These are phyloP conservation scores for Scheffersomyces spartinae DNA, from an alignment of 805 yeast genomes.

Conservation along the genomic window DNA sequence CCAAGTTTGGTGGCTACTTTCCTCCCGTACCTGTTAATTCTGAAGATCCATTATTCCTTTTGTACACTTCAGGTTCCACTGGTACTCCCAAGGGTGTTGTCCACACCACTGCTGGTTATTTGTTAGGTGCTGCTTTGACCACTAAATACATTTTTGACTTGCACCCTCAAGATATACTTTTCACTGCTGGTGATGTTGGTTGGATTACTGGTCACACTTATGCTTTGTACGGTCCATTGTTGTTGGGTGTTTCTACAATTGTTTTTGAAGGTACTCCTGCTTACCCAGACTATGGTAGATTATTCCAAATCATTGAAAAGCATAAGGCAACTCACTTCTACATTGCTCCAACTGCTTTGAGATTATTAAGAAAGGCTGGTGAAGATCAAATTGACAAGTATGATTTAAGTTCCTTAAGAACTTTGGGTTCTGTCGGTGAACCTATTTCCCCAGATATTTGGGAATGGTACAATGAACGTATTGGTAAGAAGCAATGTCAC, in stretches of 20 bases:
- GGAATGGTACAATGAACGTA: conserved; percentile 94
- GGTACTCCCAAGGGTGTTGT: conserved; percentile 98
- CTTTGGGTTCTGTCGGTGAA: conserved; percentile 96
- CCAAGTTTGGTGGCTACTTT: conserved; percentile 69
- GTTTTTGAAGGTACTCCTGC: conserved; percentile 98
- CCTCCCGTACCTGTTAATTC: conserved; percentile 82
- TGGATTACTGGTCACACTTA: conserved; percentile 99
- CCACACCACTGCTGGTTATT: conserved; percentile 90
- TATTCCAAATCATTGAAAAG: conserved; percentile 92
- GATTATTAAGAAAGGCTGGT: conserved; percentile 78
- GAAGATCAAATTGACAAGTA: conserved; percentile 69
- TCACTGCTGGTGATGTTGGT: conserved; percentile 98
- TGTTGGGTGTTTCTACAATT: conserved; percentile 79
- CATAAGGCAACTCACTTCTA: conserved; percentile 91
- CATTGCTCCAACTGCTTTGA: conserved; percentile 96
- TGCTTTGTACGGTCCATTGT: conserved; percentile 87
- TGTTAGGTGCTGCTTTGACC: conserved; percentile 84
- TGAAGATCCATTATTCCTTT: conserved; percentile 91
- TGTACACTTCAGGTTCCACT: conserved; percentile 96
- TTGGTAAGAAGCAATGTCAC: conserved; percentile 84
- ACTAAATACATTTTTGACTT: conserved; percentile 91
- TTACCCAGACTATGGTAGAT: conserved; percentile 88
- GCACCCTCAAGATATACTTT: conserved; percentile 75
- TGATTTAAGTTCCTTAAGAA: conserved; percentile 79
- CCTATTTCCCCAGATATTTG: conserved; percentile 97